phyloP scores from a whole-genome alignment of 2,329 filamentous ascomycete species.

The Orbilia blumenaviensis region DNA sequence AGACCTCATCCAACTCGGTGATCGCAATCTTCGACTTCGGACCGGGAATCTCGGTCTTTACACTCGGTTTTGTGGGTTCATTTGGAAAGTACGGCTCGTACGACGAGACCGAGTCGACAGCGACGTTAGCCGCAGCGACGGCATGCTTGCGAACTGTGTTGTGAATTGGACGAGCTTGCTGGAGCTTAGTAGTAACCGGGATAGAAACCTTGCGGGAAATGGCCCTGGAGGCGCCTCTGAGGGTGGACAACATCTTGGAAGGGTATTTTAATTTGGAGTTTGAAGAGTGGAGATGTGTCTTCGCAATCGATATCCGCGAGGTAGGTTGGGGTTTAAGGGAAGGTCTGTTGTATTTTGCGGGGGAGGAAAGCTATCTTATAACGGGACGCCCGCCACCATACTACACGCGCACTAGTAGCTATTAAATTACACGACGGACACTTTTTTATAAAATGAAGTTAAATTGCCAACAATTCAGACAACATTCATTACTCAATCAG shows the following conservation, averaged over 20 bases:
- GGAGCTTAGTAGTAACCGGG: conserved; percentile 32
- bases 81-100: conserved; percentile 55
- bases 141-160: conserved; percentile 43
- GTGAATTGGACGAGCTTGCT: conserved; percentile 46
- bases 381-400: neutral
- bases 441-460: conserved; percentile 24
- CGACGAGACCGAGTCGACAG: conserved; percentile 47
- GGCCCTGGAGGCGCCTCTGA: conserved; percentile 48
- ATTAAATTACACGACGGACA: conserved; percentile 38
- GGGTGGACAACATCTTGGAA: conserved; percentile 42
- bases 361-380: conserved; percentile 4
- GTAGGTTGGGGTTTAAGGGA: neutral
- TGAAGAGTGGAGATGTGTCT: conserved; percentile 21
- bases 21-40: conserved; percentile 61
- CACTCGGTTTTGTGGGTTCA: conserved; percentile 55
- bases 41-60: conserved; percentile 61
- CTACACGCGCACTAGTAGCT: neutral
- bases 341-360: conserved; percentile 21
- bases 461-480: conserved; percentile 19
- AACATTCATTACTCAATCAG: neutral
- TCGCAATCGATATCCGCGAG: neutral
- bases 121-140: conserved; percentile 41
- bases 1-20: conserved; percentile 64
- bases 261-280: conserved; percentile 29
- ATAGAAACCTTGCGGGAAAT: conserved; percentile 25